Evolutionary conservation across 805 yeast species (phyloP).

Genomic region (Phaffomyces antillensis): DNA sequence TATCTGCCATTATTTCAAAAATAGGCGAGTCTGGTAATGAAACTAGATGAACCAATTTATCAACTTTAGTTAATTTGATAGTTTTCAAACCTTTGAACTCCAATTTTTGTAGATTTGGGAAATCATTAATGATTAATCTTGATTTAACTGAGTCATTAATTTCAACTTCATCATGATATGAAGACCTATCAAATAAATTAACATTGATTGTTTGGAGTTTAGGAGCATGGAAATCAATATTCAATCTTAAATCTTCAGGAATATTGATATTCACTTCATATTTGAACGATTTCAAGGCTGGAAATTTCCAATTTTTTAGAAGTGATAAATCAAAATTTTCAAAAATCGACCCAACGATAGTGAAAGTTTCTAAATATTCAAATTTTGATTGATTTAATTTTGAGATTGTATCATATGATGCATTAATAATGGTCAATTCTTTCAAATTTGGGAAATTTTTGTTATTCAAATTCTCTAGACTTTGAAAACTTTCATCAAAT

Average conservation of each 20-base stretch:
- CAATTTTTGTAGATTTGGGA: background rate
- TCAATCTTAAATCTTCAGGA: background rate
- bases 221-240: background rate
- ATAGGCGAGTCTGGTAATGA: conserved; percentile 1
- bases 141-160: no score
- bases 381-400: background rate
- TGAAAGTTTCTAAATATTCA: background rate
- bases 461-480: background rate
- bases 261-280: background rate
- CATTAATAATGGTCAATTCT: background rate
- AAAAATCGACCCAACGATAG: conserved; percentile 1
- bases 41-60: background rate
- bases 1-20: conserved; percentile 1
- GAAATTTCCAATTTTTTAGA: background rate
- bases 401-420: background rate
- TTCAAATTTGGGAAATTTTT: background rate
- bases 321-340: background rate
- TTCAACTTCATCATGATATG: background rate
- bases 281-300: background rate
- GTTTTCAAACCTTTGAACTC: conserved; percentile 2
- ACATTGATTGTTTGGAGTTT: background rate
- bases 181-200: background rate
- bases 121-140: background rate
- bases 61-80: background rate
- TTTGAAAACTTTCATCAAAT: conserved; percentile 1